Percentiles rank a stretch among this genome's conserved stretches.
Evolutionary conservation across 140 eudicot species (phyloP).

Genomic region (Erigeron philadelphicus): DNA sequence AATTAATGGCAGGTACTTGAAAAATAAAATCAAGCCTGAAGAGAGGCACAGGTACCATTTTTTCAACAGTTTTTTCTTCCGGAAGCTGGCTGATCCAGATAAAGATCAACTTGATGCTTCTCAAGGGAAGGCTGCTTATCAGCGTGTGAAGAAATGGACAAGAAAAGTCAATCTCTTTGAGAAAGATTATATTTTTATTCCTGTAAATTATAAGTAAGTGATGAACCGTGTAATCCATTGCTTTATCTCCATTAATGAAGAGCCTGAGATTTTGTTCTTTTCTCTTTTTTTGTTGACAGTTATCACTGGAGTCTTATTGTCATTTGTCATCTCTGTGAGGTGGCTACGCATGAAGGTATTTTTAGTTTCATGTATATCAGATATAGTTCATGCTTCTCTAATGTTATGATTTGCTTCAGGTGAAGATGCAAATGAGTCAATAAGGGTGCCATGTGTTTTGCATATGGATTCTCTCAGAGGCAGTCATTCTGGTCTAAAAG

Average conservation of each 20-base stretch:
- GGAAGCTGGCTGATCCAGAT: conserved; percentile 88
- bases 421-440: conserved; percentile 36
- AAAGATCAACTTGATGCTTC: conserved; percentile 70
- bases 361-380: background rate
- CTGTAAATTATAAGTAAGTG: conserved; percentile 81
- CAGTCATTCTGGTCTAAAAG: conserved; percentile 72
- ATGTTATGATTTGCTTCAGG: conserved; percentile 35
- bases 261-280: background rate
- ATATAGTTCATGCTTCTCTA: conserved; percentile 7
- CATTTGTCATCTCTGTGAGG: conserved; percentile 81
- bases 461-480: conserved; percentile 97
- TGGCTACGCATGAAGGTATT: conserved; percentile 47
- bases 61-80: conserved; percentile 84
- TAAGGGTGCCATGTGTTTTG: conserved; percentile 74
- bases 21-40: conserved; percentile 47
- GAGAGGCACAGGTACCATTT: conserved; percentile 66
- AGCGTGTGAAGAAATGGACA: conserved; percentile 97
- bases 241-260: background rate
- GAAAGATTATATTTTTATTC: conserved; percentile 81
- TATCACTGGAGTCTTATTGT: conserved; percentile 93
- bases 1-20: conserved; percentile 51
- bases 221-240: conserved; percentile 13
- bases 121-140: conserved; percentile 72
- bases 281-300: conserved; percentile 34
- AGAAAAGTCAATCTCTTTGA: conserved; percentile 81